Evolutionary conservation across 1,284 basidiomycete genomes (phyloP).

Genomic region (Exobasidium cylindrosporum): DNA sequence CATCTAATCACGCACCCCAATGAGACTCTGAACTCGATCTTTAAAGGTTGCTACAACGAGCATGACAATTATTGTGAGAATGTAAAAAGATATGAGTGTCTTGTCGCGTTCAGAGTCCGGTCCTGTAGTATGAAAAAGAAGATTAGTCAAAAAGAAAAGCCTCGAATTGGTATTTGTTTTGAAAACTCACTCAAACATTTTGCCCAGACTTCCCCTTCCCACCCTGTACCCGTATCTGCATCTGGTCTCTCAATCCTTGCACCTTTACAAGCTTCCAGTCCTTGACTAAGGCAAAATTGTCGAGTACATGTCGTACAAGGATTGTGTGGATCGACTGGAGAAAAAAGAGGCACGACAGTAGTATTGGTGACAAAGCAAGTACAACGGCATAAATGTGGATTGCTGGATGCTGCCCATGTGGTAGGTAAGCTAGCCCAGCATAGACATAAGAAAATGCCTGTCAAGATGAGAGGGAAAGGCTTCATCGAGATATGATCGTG

Average conservation of each 20-base stretch:
- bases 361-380: slow-evolving; percentile 55
- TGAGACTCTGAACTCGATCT: slow-evolving; percentile 14
- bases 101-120: slow-evolving; percentile 3
- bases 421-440: not conserved
- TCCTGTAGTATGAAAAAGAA: too few relatives aligned
- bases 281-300: slow-evolving; percentile 53
- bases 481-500: too few relatives aligned
- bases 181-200: slow-evolving; percentile 36
- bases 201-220: slow-evolving; percentile 55
- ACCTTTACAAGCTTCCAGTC: slow-evolving; percentile 45
- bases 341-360: slow-evolving; percentile 50
- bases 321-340: slow-evolving; percentile 33
- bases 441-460: not conserved
- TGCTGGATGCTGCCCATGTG: not conserved
- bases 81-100: slow-evolving; percentile 6
- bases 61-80: slow-evolving; percentile 28
- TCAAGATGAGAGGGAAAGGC: not conserved
- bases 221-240: slow-evolving; percentile 52
- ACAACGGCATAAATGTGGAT: slow-evolving; percentile 51
- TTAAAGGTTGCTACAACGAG: slow-evolving; percentile 21
- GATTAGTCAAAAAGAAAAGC: not conserved
- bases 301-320: slow-evolving; percentile 52
- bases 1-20: slow-evolving; percentile 2
- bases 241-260: slow-evolving; percentile 46
- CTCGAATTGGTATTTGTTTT: not conserved